phyloP scores from a whole-genome alignment of 768 basidiomycete genomes.

The Mycena rosella region DNA sequence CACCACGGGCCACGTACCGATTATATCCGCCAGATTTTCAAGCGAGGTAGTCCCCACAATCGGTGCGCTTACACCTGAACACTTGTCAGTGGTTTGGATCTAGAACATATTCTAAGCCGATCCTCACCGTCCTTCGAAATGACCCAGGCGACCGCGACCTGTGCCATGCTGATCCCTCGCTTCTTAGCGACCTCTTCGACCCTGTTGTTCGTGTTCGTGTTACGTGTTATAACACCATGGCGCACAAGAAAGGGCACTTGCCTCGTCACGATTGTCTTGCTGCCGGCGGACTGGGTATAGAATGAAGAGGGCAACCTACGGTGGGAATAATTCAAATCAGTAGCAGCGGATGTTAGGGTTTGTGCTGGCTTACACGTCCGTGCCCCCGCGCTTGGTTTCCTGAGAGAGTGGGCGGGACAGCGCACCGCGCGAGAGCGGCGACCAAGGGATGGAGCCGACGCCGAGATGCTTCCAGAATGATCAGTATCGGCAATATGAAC shows the following conservation, averaged over 20 bases:
- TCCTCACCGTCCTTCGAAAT: no score
- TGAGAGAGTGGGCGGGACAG: slow-evolving; percentile 37
- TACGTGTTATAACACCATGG: not conserved
- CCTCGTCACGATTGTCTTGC: slow-evolving; percentile 23
- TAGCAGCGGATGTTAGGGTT: no score
- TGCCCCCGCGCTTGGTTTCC: slow-evolving; percentile 53
- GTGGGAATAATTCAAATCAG: no score
- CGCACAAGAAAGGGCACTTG: not conserved
- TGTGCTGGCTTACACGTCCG: no score
- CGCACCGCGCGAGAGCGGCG: slow-evolving; percentile 63
- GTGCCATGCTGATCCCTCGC: slow-evolving; percentile 67
- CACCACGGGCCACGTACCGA: slow-evolving; percentile 52
- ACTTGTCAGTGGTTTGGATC: not conserved
- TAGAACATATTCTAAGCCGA: slow-evolving; percentile 50
- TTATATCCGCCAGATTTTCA: slow-evolving; percentile 63
- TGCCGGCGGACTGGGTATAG: slow-evolving; percentile 31
- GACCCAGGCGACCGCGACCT: slow-evolving; percentile 68
- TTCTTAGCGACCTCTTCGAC: slow-evolving; percentile 70
- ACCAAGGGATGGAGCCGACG: slow-evolving; percentile 71
- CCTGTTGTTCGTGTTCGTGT: slow-evolving; percentile 46
- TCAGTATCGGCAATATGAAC: not conserved
- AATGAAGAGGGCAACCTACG: slow-evolving; percentile 9
- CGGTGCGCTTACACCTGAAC: slow-evolving; percentile 63
- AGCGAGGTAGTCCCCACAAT: slow-evolving; percentile 68
- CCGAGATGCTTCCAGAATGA: slow-evolving; percentile 57